Conservation (phyloP, 1,284 basidiomycete genomes). For the Lignosus rhinocerotis region DNA sequence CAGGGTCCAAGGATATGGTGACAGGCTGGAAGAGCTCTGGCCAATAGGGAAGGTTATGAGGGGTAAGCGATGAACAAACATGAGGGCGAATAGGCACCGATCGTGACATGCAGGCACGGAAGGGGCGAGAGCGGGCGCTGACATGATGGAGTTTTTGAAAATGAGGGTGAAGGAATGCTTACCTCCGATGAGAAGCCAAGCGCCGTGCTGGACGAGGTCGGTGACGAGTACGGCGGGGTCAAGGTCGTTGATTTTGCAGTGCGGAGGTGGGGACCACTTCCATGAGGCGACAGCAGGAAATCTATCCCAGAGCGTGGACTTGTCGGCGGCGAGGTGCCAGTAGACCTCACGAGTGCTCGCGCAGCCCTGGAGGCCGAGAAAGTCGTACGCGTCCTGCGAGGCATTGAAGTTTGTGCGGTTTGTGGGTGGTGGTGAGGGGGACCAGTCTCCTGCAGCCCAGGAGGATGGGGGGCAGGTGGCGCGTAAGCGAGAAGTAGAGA, state of each 20-base stretch:
- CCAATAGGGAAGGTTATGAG: too few species aligned
- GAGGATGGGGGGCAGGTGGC: constrained; percentile 42
- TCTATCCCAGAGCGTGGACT: constrained; percentile 45
- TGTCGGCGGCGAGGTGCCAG: constrained; percentile 62
- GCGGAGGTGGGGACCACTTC: constrained; percentile 46
- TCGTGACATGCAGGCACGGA: neutral
- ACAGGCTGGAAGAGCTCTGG: too few species aligned
- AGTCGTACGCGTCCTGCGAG: constrained; percentile 42
- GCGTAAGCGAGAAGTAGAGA: constrained; percentile 7
- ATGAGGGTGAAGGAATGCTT: constrained; percentile 25
- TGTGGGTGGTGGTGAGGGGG: constrained; percentile 23
- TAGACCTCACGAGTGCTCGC: constrained; percentile 59
- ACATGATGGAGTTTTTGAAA: too few species aligned
- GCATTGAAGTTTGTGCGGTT: constrained; percentile 27
- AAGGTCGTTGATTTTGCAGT: constrained; percentile 44
- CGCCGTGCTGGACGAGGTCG: constrained; percentile 64
- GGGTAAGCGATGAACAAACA: neutral
- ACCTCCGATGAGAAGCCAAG: constrained; percentile 67
- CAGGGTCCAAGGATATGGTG: too few species aligned
- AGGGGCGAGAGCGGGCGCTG: too few species aligned
- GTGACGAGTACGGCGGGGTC: constrained; percentile 44
- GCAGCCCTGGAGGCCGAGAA: constrained; percentile 59
- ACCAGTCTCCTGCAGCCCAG: constrained; percentile 48
- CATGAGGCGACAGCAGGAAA: constrained; percentile 54
- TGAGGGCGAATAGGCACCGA: neutral